Percentiles rank a stretch among this genome's conserved stretches.
These are phyloP conservation scores for Ascosphaera apis DNA, from an alignment of 2,329 filamentous ascomycete species.

Conservation along the genomic window DNA sequence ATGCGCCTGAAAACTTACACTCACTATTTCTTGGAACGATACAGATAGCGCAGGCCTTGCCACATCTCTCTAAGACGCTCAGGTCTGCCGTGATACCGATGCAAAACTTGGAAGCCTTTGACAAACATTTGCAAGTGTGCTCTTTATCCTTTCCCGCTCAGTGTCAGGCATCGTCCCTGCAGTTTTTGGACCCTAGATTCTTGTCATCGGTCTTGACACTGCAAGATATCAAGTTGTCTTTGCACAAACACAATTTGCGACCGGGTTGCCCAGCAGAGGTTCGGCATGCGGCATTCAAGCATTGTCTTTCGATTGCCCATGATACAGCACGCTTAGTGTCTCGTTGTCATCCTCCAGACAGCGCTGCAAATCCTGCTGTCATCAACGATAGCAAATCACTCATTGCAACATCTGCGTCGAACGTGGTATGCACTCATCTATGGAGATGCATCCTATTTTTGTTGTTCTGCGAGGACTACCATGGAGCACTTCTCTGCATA, in stretches of 20 bases:
- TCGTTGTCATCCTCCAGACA: conserved; percentile 32
- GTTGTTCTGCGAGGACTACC: conserved; percentile 49
- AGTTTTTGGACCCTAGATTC: conserved; percentile 48
- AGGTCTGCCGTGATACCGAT: conserved; percentile 42
- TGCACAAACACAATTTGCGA: conserved; percentile 74
- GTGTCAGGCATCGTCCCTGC: conserved; percentile 43
- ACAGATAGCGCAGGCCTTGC: conserved; percentile 57
- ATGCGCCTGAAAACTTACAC: conserved; percentile 27
- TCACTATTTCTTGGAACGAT: conserved; percentile 58
- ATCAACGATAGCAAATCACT: conserved; percentile 27
- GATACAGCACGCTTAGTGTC: conserved; percentile 60
- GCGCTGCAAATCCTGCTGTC: conserved; percentile 8
- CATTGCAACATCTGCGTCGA: conserved; percentile 44
- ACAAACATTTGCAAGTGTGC: conserved; percentile 56
- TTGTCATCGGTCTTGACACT: conserved; percentile 57
- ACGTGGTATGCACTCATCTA: conserved; percentile 58
- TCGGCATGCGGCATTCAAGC: conserved; percentile 48
- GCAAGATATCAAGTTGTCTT: conserved; percentile 58
- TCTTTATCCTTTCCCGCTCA: conserved; percentile 51
- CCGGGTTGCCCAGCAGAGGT: conserved; percentile 43
- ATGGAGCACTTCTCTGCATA: conserved; percentile 49
- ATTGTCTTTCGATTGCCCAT: conserved; percentile 49
- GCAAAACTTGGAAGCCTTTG: conserved; percentile 51
- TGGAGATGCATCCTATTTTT: conserved; percentile 72
- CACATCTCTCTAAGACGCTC: conserved; percentile 47